Conservation (phyloP, 192 early-diverging fungal species). For the Coemansia sp. region DNA sequence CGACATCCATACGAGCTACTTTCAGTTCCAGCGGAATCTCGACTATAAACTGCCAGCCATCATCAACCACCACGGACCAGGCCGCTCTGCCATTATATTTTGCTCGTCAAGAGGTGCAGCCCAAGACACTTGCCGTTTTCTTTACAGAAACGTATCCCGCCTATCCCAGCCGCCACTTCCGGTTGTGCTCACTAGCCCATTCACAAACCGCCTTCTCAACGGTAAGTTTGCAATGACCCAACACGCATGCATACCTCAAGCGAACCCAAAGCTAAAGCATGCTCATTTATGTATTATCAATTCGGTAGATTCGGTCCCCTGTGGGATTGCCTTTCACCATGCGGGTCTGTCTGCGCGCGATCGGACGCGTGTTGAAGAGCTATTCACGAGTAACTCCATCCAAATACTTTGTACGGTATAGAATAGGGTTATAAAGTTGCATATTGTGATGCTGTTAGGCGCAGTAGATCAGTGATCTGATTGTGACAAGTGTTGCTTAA, state of each 20-base stretch:
- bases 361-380: slow-evolving; percentile 51
- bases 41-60: slow-evolving; percentile 54
- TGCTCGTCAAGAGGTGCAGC: slow-evolving; percentile 53
- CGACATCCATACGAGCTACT: slow-evolving; percentile 43
- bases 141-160: slow-evolving; percentile 22
- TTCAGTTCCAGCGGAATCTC: slow-evolving; percentile 59
- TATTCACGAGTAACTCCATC: slow-evolving; percentile 57
- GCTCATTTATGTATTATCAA: neutral
- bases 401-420: slow-evolving; percentile 58
- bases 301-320: slow-evolving; percentile 51
- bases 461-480: no score
- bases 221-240: no score
- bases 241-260: no score
- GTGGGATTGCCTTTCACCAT: slow-evolving; percentile 71
- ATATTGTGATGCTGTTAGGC: no score
- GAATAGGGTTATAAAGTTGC: neutral
- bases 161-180: slow-evolving; percentile 14
- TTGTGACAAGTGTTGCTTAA: no score
- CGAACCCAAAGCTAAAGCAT: no score
- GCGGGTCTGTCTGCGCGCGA: slow-evolving; percentile 58
- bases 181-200: slow-evolving; percentile 14
- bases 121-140: slow-evolving; percentile 33
- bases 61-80: slow-evolving; percentile 38
- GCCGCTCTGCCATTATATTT: slow-evolving; percentile 38
- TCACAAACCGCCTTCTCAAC: slow-evolving; percentile 38